These are phyloP conservation scores for Candida suzukii DNA, from an alignment of 805 yeast genomes.

Conservation along the genomic window DNA sequence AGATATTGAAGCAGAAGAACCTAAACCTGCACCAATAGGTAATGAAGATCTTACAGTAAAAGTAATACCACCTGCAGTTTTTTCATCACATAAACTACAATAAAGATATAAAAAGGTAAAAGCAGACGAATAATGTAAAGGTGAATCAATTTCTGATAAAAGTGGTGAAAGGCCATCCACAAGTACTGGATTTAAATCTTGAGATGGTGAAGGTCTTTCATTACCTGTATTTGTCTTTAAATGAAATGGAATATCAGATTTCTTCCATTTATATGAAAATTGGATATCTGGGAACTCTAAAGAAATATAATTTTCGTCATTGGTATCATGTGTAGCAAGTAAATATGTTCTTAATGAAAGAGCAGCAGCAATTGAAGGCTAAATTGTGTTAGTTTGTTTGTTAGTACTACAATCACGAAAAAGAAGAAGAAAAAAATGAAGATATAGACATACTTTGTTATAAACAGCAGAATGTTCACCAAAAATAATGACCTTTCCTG, in stretches of 20 bases:
- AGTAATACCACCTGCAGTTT: constrained; percentile 39
- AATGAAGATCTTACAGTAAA: constrained; percentile 74
- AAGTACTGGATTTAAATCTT: constrained; percentile 54
- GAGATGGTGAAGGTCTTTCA: constrained; percentile 29
- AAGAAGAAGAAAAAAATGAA: too few species aligned
- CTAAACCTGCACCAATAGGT: constrained; percentile 96
- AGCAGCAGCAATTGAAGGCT: constrained; percentile 96
- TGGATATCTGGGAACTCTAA: constrained; percentile 82
- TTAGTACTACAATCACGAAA: too few species aligned
- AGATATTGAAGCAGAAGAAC: constrained; percentile 86
- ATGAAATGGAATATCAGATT: constrained; percentile 56
- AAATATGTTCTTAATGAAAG: constrained; percentile 79
- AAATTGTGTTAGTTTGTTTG: too few species aligned
- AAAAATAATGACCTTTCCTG: constrained; percentile 92
- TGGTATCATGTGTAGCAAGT: constrained; percentile 43
- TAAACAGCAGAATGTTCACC: constrained; percentile 98
- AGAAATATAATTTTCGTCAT: constrained; percentile 36
- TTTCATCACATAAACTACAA: constrained; percentile 43
- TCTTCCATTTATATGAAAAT: constrained; percentile 58
- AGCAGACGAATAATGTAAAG: constrained; percentile 71
- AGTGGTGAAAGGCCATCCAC: constrained; percentile 39
- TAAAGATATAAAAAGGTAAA: constrained; percentile 78
- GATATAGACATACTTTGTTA: constrained; percentile 47
- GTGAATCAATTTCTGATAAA: constrained; percentile 39
- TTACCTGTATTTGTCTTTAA: constrained; percentile 19